Conservation (phyloP, 2,329 filamentous ascomycete species). For the Cadophora sp. region DNA sequence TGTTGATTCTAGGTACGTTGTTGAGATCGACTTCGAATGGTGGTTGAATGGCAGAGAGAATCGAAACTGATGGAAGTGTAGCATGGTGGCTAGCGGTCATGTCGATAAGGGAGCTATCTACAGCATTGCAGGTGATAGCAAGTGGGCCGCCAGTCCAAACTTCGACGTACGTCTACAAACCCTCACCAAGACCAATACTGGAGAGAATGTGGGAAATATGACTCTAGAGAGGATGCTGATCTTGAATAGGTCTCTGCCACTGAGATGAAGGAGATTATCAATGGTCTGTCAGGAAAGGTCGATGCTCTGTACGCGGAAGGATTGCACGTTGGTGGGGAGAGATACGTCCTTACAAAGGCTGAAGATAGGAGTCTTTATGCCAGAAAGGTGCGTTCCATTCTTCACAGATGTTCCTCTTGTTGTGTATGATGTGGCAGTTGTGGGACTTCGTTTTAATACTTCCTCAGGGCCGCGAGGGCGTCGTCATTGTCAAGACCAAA, state of each 20-base stretch:
- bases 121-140: slow-evolving; percentile 79
- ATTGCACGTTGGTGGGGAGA: slow-evolving; percentile 76
- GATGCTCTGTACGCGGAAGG: slow-evolving; percentile 76
- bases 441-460: slow-evolving; percentile 17
- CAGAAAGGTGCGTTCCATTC: too few relatives aligned
- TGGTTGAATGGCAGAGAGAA: neutral
- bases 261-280: slow-evolving; percentile 65
- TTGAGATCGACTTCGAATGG: neutral
- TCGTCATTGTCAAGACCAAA: slow-evolving; percentile 84
- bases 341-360: slow-evolving; percentile 78
- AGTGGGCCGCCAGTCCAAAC: slow-evolving; percentile 74
- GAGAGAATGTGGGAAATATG: neutral
- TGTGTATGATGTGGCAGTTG: neutral
- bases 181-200: neutral
- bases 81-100: slow-evolving; percentile 80
- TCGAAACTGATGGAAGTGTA: slow-evolving; percentile 49
- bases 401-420: too few relatives aligned
- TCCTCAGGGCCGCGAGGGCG: slow-evolving; percentile 75
- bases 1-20: slow-evolving; percentile 64
- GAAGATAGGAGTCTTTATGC: slow-evolving; percentile 84
- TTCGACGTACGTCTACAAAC: slow-evolving; percentile 56
- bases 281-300: slow-evolving; percentile 55
- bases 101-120: slow-evolving; percentile 87
- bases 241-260: slow-evolving; percentile 58
- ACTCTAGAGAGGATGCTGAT: slow-evolving; percentile 24